Percentiles rank a stretch among this genome's conserved stretches.
Conservation (phyloP, 2,329 filamentous ascomycete genomes). For the Fusarium pininemorale region DNA sequence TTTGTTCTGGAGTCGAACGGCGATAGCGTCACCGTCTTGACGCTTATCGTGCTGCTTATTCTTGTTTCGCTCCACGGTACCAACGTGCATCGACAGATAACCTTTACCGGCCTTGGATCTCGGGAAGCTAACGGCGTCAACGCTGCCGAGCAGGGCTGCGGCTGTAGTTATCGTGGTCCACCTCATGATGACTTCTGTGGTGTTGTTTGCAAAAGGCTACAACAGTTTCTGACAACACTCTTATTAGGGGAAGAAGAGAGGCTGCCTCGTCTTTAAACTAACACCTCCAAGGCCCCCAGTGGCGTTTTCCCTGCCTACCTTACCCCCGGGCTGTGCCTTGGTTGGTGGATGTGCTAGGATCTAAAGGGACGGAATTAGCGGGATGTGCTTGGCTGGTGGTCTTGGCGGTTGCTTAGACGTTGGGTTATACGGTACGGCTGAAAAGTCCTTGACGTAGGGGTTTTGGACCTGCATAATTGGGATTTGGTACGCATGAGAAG, state of each 20-base stretch:
- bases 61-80: constrained; percentile 42
- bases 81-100: constrained; percentile 50
- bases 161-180: constrained; percentile 35
- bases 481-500: neutral
- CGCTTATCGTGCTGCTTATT: constrained; percentile 34
- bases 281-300: neutral
- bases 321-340: constrained; percentile 6
- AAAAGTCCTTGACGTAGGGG: constrained; percentile 14
- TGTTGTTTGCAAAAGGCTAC: neutral
- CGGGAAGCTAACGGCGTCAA: constrained; percentile 39
- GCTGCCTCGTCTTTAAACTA: constrained; percentile 13
- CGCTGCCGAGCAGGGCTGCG: constrained; percentile 22
- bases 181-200: constrained; percentile 32
- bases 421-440: constrained; percentile 23
- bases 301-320: constrained; percentile 9
- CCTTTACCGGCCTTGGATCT: constrained; percentile 48
- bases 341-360: constrained; percentile 1
- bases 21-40: constrained; percentile 40
- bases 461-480: constrained; percentile 15
- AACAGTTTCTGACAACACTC: neutral
- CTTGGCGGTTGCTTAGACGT: neutral
- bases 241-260: neutral
- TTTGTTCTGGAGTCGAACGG: constrained; percentile 47
- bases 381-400: constrained; percentile 2
- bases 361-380: neutral